These are phyloP conservation scores for Strigomonas culicis DNA, from an alignment of 208 protist genomes.

Conservation along the genomic window DNA sequence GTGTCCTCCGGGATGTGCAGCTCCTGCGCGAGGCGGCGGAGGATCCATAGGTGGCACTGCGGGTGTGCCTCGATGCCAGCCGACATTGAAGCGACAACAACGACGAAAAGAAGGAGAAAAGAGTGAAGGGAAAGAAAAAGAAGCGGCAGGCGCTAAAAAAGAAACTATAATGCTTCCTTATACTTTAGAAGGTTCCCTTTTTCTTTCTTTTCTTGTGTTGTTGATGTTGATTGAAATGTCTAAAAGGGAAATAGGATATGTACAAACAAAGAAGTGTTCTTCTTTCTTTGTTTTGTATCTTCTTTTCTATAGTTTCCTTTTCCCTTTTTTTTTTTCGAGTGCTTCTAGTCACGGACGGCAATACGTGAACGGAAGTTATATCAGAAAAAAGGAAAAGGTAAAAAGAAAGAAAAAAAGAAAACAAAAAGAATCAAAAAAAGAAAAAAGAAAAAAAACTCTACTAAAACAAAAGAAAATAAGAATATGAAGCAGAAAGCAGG, in stretches of 20 bases:
- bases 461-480: slow-evolving; percentile 9
- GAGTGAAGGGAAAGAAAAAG: neutral
- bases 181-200: neutral
- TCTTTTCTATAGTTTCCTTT: slow-evolving; percentile 14
- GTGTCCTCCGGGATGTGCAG: slow-evolving; percentile 45
- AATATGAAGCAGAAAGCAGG: neutral
- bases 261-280: neutral
- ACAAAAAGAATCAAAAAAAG: slow-evolving; percentile 10
- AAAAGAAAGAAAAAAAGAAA: slow-evolving; percentile 13
- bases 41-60: slow-evolving; percentile 79
- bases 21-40: slow-evolving; percentile 52
- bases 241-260: too few relatives aligned
- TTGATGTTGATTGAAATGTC: too few relatives aligned
- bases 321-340: slow-evolving; percentile 1
- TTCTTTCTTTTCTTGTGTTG: too few relatives aligned
- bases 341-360: slow-evolving; percentile 26
- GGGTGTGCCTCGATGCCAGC: slow-evolving; percentile 49
- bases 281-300: slow-evolving; percentile 7
- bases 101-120: neutral
- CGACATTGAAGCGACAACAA: neutral
- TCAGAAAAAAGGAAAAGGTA: slow-evolving; percentile 13
- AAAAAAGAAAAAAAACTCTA: slow-evolving; percentile 9
- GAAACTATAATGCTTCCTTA: neutral
- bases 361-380: slow-evolving; percentile 18
- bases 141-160: neutral